Base-by-base conservation (phyloP, 2,329 filamentous ascomycete species). In the Neonectria magnoliae region DNA sequence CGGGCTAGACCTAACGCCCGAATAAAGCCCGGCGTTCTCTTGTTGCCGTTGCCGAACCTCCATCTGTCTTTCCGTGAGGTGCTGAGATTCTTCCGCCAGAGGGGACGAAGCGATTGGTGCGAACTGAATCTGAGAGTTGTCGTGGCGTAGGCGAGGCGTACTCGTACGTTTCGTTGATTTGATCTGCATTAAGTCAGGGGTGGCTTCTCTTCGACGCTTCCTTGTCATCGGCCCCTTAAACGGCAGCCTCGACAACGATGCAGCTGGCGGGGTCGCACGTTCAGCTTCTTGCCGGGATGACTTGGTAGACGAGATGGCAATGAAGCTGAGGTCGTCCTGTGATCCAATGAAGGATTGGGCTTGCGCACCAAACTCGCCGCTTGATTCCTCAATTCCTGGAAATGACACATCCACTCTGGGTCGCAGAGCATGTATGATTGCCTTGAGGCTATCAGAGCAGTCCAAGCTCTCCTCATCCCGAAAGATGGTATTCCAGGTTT, bases 51-150 rank as follows among this genome's bases (percentile, higher is more conserved):
- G 89, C 50, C 89, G 87, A 45, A 95, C 88, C 72, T 97, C 93
- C 72, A 86, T 90, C 76, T 97, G 93, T 47, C 89, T 87, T 38
- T 94, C 92, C 0, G 93, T 97, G 53, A 97, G 81, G 18, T 90
- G 79, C 71, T 96, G 93, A 0, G 91, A 93, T 60, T 93, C 90
- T 2, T 84, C 74, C 0, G 77, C 79, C 14, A 80, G 78, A 5
- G 83, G 79, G 3, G 85, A 77, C 0, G 90, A 88, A 13, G 87
- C 85, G 51, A 95, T 90, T 0, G 88, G 81, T 3, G 90, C 88
- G 73, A 96, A 96, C 47, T 92, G 85, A 27, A 97, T 85, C 73
- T 97, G 93, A 0, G 93, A 97, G 77, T 97, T 87, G 66, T 97
- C 88, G 71, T 97, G 93, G 36, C 91, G 88, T 29, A 90, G 82